A percentile compares a stretch with the other conserved stretches of the same genome.
Conservation (phyloP, 306 rosid genomes). For the Vicia villosa region DNA sequence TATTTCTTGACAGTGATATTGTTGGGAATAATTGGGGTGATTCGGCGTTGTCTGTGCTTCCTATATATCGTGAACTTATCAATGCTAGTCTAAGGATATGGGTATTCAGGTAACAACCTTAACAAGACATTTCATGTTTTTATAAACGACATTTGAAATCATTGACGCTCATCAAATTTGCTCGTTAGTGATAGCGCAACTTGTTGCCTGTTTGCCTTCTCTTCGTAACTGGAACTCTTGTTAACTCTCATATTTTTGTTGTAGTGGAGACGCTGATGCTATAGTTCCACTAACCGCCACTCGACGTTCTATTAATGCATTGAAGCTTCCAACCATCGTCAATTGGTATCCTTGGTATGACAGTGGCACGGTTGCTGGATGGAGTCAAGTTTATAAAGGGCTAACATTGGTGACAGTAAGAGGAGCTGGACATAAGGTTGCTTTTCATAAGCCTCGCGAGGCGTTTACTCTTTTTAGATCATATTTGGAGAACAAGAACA, state of each 20-base stretch:
- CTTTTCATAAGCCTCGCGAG: constrained; percentile 85
- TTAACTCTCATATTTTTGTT: constrained; percentile 17
- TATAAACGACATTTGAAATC: background rate
- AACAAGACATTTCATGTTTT: too few relatives aligned
- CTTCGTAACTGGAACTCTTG: background rate
- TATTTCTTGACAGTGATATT: too few relatives aligned
- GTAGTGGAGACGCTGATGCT: constrained; percentile 89
- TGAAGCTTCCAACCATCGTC: constrained; percentile 77
- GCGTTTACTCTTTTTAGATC: constrained; percentile 84
- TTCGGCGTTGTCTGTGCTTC: constrained; percentile 94
- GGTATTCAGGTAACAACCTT: constrained; percentile 71
- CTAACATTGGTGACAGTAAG: constrained; percentile 79
- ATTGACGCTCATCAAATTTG: too few relatives aligned
- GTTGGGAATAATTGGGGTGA: constrained; percentile 62
- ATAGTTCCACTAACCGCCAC: constrained; percentile 95
- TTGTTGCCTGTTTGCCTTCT: too few relatives aligned
- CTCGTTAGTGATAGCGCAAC: too few relatives aligned
- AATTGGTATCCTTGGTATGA: constrained; percentile 93
- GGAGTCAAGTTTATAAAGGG: constrained; percentile 87
- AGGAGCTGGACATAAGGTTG: constrained; percentile 98
- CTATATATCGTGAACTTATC: constrained; percentile 86
- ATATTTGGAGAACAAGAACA: constrained; percentile 81
- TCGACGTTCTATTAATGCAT: constrained; percentile 79
- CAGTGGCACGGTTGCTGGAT: constrained; percentile 84
- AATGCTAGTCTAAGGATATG: constrained; percentile 76